Evolutionary conservation across 345 rosid species (phyloP).

Genomic region (Noccaea bulbosa): DNA sequence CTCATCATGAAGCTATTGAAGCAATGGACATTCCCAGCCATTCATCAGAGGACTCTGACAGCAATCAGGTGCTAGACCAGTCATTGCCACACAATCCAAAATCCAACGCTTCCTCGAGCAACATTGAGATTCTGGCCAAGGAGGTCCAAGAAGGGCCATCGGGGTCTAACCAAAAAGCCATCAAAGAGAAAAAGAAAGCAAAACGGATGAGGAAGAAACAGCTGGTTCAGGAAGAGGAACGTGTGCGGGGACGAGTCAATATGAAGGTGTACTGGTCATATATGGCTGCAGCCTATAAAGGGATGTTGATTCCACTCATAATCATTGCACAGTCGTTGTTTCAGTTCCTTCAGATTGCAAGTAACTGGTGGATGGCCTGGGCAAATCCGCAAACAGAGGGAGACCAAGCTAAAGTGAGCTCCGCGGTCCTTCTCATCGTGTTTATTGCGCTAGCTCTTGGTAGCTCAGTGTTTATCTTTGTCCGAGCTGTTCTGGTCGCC

Average conservation of each 20-base stretch:
- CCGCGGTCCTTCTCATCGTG: background rate
- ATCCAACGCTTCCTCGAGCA: background rate
- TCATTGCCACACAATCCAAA: conserved; percentile 8
- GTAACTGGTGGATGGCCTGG: background rate
- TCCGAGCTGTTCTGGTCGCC: background rate
- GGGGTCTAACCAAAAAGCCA: background rate
- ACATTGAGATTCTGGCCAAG: background rate
- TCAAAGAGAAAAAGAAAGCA: background rate
- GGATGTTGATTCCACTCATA: background rate
- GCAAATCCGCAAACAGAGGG: background rate
- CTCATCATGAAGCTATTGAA: background rate
- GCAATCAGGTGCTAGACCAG: conserved; percentile 3
- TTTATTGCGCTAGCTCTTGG: background rate
- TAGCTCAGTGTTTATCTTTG: background rate
- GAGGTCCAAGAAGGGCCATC: background rate
- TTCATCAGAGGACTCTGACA: background rate
- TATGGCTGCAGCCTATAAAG: background rate
- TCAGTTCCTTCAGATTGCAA: background rate
- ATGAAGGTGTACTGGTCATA: background rate
- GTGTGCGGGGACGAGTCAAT: background rate
- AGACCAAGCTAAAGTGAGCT: background rate
- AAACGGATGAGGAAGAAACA: background rate
- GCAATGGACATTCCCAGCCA: background rate
- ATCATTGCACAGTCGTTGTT: background rate
- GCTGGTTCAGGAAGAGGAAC: background rate